A percentile compares a stretch with the other conserved stretches of the same genome.
Conservation (phyloP, 1,284 basidiomycete genomes). For the Coniophora puteana region DNA sequence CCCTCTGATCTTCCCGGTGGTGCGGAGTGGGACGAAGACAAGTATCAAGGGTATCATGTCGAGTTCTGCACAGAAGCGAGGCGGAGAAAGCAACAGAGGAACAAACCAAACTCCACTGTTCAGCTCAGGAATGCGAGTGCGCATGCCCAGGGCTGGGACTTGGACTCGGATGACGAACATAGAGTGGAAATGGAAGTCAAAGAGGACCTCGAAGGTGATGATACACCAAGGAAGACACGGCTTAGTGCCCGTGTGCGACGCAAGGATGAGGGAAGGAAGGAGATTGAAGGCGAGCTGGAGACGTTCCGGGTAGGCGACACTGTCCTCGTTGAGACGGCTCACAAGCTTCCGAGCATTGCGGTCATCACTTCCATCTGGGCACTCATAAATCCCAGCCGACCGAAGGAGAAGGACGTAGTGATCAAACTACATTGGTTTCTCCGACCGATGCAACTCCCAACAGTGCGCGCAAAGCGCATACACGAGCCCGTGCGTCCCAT, state of each 20-base stretch:
- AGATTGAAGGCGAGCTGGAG: constrained; percentile 18
- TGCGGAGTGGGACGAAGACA: constrained; percentile 21
- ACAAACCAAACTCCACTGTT: constrained; percentile 26
- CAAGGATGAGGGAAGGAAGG: constrained; percentile 9
- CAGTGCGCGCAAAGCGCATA: constrained; percentile 51
- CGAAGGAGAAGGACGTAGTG: constrained; percentile 36
- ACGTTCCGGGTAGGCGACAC: constrained; percentile 58
- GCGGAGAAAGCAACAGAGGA: constrained; percentile 15
- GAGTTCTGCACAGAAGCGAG: constrained; percentile 33
- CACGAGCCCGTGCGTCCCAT: constrained; percentile 45
- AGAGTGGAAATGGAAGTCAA: too few species aligned
- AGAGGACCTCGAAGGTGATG: too few species aligned
- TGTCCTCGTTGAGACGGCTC: constrained; percentile 54
- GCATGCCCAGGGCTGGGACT: constrained; percentile 24
- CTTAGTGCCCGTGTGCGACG: too few species aligned
- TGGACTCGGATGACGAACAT: too few species aligned
- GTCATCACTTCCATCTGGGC: constrained; percentile 69
- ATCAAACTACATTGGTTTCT: constrained; percentile 71
- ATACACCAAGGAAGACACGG: too few species aligned
- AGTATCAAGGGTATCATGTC: too few species aligned
- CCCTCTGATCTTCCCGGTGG: constrained; percentile 22
- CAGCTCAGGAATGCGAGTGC: constrained; percentile 14
- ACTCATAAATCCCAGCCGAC: too few species aligned
- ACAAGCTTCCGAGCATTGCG: constrained; percentile 54
- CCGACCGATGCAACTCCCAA: constrained; percentile 55